Percentiles rank a stretch among this genome's conserved stretches.
Conservation (phyloP, 805 yeast species). For the Hanseniaspora nectarophila region DNA sequence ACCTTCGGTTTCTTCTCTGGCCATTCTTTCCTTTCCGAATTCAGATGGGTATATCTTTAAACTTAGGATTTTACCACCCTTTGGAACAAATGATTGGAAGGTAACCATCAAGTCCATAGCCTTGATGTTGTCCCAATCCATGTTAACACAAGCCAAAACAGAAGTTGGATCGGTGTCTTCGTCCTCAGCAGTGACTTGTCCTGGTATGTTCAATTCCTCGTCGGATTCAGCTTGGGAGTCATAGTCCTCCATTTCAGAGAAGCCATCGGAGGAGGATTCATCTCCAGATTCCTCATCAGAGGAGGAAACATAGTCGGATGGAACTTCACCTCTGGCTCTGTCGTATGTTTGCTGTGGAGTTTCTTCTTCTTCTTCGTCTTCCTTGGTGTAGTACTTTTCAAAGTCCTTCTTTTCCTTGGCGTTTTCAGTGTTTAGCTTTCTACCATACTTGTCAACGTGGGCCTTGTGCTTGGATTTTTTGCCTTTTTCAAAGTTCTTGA, state of each 20-base stretch:
- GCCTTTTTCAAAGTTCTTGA: constrained; percentile 21
- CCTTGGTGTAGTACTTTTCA: constrained; percentile 52
- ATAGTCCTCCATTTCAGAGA: constrained; percentile 30
- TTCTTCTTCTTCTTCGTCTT: constrained; percentile 19
- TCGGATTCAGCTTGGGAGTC: constrained; percentile 45
- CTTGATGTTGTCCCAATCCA: constrained; percentile 94
- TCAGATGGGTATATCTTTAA: constrained; percentile 77
- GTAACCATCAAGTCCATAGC: constrained; percentile 84
- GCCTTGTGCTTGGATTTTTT: constrained; percentile 40
- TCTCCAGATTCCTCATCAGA: constrained; percentile 38
- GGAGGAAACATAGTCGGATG: constrained; percentile 32
- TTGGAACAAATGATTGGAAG: constrained; percentile 71
- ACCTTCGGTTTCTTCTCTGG: constrained; percentile 78
- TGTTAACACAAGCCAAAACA: constrained; percentile 79
- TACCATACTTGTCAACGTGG: constrained; percentile 72
- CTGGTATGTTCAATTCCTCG: constrained; percentile 29
- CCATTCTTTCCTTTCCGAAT: constrained; percentile 85
- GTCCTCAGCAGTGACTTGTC: constrained; percentile 34
- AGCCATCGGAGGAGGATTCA: constrained; percentile 27
- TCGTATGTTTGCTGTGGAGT: constrained; percentile 28
- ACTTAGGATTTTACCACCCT: constrained; percentile 54
- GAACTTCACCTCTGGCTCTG: constrained; percentile 61
- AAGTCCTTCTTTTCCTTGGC: constrained; percentile 39
- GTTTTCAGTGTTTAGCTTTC: constrained; percentile 40
- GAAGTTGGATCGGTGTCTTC: constrained; percentile 77